Evolutionary conservation across 2,329 filamentous ascomycete genomes (phyloP), one percentile per base, ranked within the genome.

Genomic region (Fragosphaeria purpurea): DNA sequence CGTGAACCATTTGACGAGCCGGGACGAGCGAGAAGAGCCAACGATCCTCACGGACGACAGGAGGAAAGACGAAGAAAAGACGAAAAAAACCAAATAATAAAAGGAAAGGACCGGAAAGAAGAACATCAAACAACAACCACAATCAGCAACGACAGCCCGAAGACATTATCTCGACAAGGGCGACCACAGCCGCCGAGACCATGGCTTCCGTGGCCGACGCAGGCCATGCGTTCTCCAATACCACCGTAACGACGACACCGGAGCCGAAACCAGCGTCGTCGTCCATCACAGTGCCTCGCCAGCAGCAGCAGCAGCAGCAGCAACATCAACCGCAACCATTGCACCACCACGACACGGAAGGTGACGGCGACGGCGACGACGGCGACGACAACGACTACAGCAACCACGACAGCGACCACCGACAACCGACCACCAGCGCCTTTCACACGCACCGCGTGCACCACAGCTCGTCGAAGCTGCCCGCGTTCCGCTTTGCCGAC

Each of bases 381-480:
- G 33, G 7, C 43, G 37, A 5, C 43, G 33, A 10, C 46, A 32
- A 30, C 35, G 41, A 30, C 46, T 5, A 5, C 35, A 47, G 12
- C 45, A 41, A 11, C 9, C 30, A 11, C 22, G 22, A 22, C 22
- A 22, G 22, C 7, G 32, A 45, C 9, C 7, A 7, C 5, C 38
- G 7, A 33, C 40, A 31, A 50, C 55, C 47, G 47, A 51, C 55
- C 44, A 53, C 46, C 53, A 60, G 50, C 53, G 59, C 56, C 43
- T 53, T 67, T 48, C 72, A 78, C 57, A 62, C 64, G 43, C 75
- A 78, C 62, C 73, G 75, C 50, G 73, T 74, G 56, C 74, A 62
- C 60, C 71, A 78, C 62, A 77, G 70, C 59, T 72, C 74, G 40
- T 79, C 75, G 54, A 79, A 78, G 58, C 64, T 78, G 56, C 75